Evolutionary conservation across 2,329 filamentous ascomycete genomes (phyloP).

Genomic region (Penicillium griseofulvum): DNA sequence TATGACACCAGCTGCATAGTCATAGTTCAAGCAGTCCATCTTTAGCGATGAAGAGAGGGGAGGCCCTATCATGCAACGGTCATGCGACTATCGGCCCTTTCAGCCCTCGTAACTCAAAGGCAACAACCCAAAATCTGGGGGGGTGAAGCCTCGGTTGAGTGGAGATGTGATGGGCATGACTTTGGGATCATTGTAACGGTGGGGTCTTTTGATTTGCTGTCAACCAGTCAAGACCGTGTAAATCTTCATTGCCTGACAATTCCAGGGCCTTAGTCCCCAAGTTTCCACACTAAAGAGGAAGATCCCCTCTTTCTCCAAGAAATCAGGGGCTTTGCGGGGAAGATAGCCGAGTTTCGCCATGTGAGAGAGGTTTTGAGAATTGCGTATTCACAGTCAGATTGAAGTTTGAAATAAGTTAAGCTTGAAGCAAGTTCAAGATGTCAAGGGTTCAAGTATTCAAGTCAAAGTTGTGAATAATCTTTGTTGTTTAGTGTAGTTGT

Average conservation of each 20-base stretch:
- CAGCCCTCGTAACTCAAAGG: not conserved
- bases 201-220: not conserved
- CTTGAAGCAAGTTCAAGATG: not conserved
- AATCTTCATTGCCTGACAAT: not conserved
- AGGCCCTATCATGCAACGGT: not conserved
- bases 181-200: not conserved
- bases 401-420: no score
- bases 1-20: not conserved
- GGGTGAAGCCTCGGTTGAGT: slow-evolving; percentile 2
- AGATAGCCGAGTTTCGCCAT: slow-evolving; percentile 18
- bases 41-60: not conserved
- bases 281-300: not conserved
- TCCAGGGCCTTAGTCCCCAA: not conserved
- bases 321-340: slow-evolving; percentile 1
- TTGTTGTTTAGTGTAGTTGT: not conserved
- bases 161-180: not conserved
- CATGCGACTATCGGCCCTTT: not conserved
- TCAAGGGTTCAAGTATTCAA: no score
- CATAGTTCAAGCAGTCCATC: not conserved
- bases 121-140: not conserved
- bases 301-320: not conserved
- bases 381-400: no score
- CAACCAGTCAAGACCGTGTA: not conserved
- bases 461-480: not conserved
- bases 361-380: slow-evolving; percentile 6